These are phyloP conservation scores for Rubia yunnanensis DNA, from an alignment of 257 asterid genomes.

Conservation along the genomic window DNA sequence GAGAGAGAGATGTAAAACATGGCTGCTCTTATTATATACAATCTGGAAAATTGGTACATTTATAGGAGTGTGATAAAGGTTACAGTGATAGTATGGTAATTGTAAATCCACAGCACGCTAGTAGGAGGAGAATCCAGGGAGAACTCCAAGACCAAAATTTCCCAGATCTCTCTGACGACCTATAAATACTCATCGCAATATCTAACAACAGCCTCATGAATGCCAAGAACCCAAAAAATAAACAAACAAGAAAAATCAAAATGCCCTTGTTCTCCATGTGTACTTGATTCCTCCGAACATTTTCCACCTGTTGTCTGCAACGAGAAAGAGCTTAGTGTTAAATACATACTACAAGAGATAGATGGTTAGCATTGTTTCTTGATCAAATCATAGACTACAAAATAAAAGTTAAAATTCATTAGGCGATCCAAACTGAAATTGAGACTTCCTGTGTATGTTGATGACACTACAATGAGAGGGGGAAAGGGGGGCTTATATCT, in stretches of 20 bases:
- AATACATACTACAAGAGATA: background rate
- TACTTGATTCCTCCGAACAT: slow-evolving; percentile 44
- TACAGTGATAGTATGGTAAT: slow-evolving; percentile 48
- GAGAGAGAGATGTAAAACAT: background rate
- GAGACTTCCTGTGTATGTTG: background rate
- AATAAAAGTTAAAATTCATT: background rate
- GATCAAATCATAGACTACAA: background rate
- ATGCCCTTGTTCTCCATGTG: slow-evolving; percentile 84
- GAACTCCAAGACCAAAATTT: slow-evolving; percentile 56
- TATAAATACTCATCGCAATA: slow-evolving; percentile 27
- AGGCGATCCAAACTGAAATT: too few species aligned
- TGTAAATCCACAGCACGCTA: slow-evolving; percentile 41
- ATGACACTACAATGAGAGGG: background rate
- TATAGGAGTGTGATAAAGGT: slow-evolving; percentile 7
- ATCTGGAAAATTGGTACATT: background rate
- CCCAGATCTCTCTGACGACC: slow-evolving; percentile 39
- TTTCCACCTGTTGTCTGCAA: slow-evolving; percentile 68
- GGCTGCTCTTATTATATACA: background rate
- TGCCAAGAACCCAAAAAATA: slow-evolving; percentile 46
- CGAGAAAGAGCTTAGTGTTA: background rate
- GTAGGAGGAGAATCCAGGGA: slow-evolving; percentile 68
- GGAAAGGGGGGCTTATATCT: too few species aligned
- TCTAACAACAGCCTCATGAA: slow-evolving; percentile 40
- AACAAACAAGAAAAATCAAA: slow-evolving; percentile 49
- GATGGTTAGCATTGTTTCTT: background rate